Conservation (phyloP, 805 yeast species). For the Ogataea parapolymorpha region DNA sequence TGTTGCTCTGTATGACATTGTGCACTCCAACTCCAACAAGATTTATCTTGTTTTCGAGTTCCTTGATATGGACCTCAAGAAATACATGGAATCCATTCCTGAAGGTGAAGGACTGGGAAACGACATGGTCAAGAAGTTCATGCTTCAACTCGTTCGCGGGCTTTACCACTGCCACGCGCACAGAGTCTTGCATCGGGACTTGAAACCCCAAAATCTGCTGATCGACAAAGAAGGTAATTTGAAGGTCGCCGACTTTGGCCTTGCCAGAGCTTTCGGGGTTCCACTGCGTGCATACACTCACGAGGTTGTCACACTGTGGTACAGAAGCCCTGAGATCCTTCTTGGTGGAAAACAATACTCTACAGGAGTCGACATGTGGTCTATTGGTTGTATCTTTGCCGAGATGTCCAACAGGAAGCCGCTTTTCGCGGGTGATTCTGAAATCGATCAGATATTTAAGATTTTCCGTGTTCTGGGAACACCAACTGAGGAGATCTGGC, state of each 20-base stretch:
- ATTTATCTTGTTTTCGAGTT: slow-evolving; percentile 90
- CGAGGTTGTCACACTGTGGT: slow-evolving; percentile 98
- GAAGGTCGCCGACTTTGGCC: slow-evolving; percentile 88
- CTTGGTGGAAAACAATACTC: slow-evolving; percentile 96
- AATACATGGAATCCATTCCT: slow-evolving; percentile 94
- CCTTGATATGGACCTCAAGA: slow-evolving; percentile 90
- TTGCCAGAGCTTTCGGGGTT: slow-evolving; percentile 96
- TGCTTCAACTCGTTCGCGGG: slow-evolving; percentile 89
- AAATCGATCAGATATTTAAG: slow-evolving; percentile 93
- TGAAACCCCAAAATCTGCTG: slow-evolving; percentile 93
- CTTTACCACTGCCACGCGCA: slow-evolving; percentile 92
- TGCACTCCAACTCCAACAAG: slow-evolving; percentile 91
- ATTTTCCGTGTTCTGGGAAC: slow-evolving; percentile 92
- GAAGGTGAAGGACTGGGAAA: slow-evolving; percentile 87
- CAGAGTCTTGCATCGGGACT: slow-evolving; percentile 89
- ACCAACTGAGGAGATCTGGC: slow-evolving; percentile 92
- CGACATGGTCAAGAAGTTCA: slow-evolving; percentile 86
- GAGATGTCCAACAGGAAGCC: slow-evolving; percentile 97
- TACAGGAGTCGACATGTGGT: slow-evolving; percentile 99
- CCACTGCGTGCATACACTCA: slow-evolving; percentile 96
- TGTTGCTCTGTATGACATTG: slow-evolving; percentile 87
- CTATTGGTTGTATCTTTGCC: slow-evolving; percentile 95
- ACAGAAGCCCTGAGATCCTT: slow-evolving; percentile 92
- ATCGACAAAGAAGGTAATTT: slow-evolving; percentile 94
- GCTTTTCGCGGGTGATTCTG: slow-evolving; percentile 94